Evolutionary conservation across 2,329 filamentous ascomycete genomes (phyloP).

Genomic region (Arthrinium phaeospermum): DNA sequence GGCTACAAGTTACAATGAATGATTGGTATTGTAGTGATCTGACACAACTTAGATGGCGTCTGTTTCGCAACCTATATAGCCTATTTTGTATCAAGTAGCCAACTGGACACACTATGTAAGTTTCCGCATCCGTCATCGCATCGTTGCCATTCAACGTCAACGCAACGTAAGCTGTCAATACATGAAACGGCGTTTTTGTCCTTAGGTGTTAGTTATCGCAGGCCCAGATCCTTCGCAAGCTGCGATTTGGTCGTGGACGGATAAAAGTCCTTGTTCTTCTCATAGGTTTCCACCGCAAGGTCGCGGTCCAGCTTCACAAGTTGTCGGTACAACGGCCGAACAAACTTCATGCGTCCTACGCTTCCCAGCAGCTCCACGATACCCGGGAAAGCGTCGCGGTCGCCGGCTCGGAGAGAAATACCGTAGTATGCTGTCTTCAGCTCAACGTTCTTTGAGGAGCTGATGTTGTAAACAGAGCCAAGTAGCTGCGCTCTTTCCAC

Average conservation of each 20-base stretch:
- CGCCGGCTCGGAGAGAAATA: conserved; percentile 77
- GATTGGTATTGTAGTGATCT: neutral
- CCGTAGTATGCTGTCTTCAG: conserved; percentile 81
- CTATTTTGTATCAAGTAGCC: neutral
- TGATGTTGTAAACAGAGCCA: conserved; percentile 76
- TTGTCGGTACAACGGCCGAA: conserved; percentile 80
- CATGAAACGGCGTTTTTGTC: neutral
- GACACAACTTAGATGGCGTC: neutral
- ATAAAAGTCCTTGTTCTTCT: conserved; percentile 89
- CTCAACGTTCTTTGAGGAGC: conserved; percentile 83
- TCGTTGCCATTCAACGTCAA: neutral
- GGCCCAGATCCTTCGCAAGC: conserved; percentile 81
- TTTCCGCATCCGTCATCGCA: neutral
- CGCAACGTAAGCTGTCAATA: neutral
- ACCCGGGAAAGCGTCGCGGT: conserved; percentile 70
- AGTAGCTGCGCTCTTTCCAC: conserved; percentile 72
- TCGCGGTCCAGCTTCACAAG: conserved; percentile 76
- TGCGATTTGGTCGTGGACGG: conserved; percentile 89
- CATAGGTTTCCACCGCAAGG: conserved; percentile 81
- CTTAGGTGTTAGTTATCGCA: conserved; percentile 33
- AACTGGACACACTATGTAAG: neutral
- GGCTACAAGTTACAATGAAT: neutral
- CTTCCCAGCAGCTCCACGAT: conserved; percentile 77
- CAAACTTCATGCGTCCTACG: conserved; percentile 97
- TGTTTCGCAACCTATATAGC: neutral